Evolutionary conservation across 495 filamentous ascomycete species (phyloP), one percentile per base, ranked within the genome.

Genomic region (Symbiotaphrina buchneri): DNA sequence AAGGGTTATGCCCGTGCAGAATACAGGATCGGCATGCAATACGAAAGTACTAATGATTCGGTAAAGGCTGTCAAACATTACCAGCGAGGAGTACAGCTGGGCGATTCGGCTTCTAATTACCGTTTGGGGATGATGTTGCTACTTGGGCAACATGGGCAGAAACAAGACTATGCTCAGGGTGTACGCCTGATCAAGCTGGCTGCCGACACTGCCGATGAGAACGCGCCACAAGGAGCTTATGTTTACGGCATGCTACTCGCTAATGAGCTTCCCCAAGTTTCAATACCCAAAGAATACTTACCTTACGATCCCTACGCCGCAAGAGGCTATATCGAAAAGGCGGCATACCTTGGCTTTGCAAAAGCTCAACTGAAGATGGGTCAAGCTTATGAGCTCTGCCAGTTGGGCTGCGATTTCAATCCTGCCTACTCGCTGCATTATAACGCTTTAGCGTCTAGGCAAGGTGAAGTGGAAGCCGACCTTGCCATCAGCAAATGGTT

Each of bases 401-500:
- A 82, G 43, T 60, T 97, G 6, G 78, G 80, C 15, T 94, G 87
- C 47, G 85, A 95, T 40, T 97, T 97, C 51, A 78, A 85, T 41
- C 87, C 87, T 0, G 71, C 77, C 4, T 55, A 91, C 30, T 94
- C 85, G 3, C 51, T 97, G 35, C 87, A 97, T 41, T 97, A 97
- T 50, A 93, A 94, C 47, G 82, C 80, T 32, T 62, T 97, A 24
- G 90, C 87, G 13, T 74, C 87, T 3, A 70, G 76, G 24, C 90
- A 95, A 51, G 71, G 71, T 6, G 82, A 94, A 41, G 54, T 78
- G 0, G 87, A 95, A 43, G 87, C 85, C 0, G 80, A 92, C 31
- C 82, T 97, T 65, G 81, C 83, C 16, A 85, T 97, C 36, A 94
- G 84, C 45, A 90, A 94, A 51, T 97, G 87, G 87, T 95, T 95